Percentiles rank a stretch among this genome's conserved stretches.
phyloP scores from a whole-genome alignment of 805 yeast genomes.

The Starmera quercuum region DNA sequence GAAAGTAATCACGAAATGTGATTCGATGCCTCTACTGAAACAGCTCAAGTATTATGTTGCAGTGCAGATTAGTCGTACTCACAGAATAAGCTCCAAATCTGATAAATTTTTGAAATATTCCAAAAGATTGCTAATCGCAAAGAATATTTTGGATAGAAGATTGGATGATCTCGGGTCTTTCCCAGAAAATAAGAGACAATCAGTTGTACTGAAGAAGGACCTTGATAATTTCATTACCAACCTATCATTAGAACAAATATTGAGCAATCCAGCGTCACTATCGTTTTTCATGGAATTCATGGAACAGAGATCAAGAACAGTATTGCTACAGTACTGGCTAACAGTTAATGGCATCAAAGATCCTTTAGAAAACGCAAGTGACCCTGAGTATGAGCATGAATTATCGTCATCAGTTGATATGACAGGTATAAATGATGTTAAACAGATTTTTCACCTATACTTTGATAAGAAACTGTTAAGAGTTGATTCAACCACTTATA shows the following conservation, averaged over 20 bases:
- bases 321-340: constrained; percentile 55
- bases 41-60: constrained; percentile 40
- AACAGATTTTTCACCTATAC: constrained; percentile 37
- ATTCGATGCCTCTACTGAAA: constrained; percentile 35
- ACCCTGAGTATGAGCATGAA: constrained; percentile 21
- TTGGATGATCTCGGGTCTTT: constrained; percentile 14
- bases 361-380: constrained; percentile 49
- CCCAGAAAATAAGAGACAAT: not conserved
- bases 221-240: constrained; percentile 16
- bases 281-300: constrained; percentile 47
- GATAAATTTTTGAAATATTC: constrained; percentile 19
- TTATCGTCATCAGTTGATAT: constrained; percentile 28
- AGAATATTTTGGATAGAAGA: constrained; percentile 20
- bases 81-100: constrained; percentile 21
- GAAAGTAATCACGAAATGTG: constrained; percentile 23
- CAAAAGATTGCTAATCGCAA: constrained; percentile 24
- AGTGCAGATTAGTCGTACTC: constrained; percentile 37
- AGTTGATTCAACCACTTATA: constrained; percentile 19
- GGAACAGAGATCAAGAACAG: constrained; percentile 39
- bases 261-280: constrained; percentile 39
- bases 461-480: constrained; percentile 26
- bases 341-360: constrained; percentile 61
- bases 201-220: constrained; percentile 8
- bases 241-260: constrained; percentile 33
- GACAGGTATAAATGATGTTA: constrained; percentile 45